Base-by-base conservation (phyloP, 1,139 yeast genomes). In the Hanseniaspora gamundiae region DNA sequence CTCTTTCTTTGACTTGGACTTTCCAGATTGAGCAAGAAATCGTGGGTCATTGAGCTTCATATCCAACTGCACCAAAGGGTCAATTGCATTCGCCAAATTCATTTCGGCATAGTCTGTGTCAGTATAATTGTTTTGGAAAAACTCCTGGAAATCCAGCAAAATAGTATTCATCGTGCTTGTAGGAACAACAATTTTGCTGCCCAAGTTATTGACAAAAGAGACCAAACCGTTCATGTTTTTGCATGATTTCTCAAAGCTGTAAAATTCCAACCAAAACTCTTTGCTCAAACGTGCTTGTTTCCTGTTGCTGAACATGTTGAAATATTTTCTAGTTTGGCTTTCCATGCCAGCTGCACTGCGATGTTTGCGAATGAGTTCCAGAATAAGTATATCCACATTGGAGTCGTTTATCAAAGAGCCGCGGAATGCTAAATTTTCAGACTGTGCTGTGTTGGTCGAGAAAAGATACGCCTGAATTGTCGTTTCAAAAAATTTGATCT, bases 251-350 rank as follows among this genome's bases (percentile, higher is more conserved):
- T 79, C 82, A 52, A 71, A 76, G 41, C 74, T 71, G 46, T 79
- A 68, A 49, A 62, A 76, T 40, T 70, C 68, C 17, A 62, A 58
- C 87, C 87, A 80, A 51, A 78, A 80, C 20, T 66, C 55, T 3
- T 60, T 58, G 2, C 77, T 73, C 4, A 61, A 55, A 41, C 60
- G 59, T 29, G 78, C 53, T 2, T 64, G 52, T 2, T 61, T 56
- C 20, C 65, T 61, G 22, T 63, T 64, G 47, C 71, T 62, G 49
- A 66, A 70, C 13, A 58, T 56, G 47, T 69, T 67, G 50, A 75
- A 69, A 36, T 70, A 61, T 40, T 64, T 66, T 45, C 80, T 60
- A 0, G 69, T 64, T 22, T 57, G 59, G 40, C 61, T 52, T n/a
- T 57, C 52, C 42, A 66, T 59, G 29, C 58, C 60, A 2, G 57